Percentiles rank a stretch among this genome's conserved stretches.
Evolutionary conservation across 2,329 filamentous ascomycete genomes (phyloP).

Genomic region (Trichoderma hamatum): DNA sequence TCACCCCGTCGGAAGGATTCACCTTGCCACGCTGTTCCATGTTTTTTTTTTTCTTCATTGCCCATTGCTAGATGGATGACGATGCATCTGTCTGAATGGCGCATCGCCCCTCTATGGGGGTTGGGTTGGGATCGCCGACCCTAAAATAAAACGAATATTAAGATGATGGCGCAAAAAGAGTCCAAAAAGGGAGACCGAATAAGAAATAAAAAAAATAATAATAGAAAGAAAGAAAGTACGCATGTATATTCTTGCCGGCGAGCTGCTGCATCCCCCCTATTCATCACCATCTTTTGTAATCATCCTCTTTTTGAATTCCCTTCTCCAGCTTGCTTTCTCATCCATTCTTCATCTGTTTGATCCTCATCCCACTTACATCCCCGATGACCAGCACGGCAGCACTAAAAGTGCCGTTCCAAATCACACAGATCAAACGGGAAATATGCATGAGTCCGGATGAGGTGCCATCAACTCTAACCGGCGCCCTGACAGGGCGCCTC

Average conservation of each 20-base stretch:
- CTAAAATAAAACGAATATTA: neutral
- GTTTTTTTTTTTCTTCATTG: neutral
- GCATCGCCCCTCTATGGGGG: neutral
- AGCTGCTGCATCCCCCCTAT: no score
- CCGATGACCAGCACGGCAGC: neutral
- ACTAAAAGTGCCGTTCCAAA: neutral
- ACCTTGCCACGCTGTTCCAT: neutral
- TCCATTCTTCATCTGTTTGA: neutral
- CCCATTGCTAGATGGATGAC: neutral
- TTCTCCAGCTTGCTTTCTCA: neutral
- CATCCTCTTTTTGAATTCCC: neutral
- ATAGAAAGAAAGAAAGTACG: no score
- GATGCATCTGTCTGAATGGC: neutral
- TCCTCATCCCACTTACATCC: conserved; percentile 12
- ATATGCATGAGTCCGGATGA: conserved; percentile 12
- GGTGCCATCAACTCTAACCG: conserved; percentile 17
- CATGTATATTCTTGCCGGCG: no score
- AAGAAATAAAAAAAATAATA: neutral
- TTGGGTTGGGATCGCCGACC: neutral
- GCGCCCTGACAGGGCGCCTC: conserved; percentile 11
- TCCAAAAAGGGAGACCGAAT: neutral
- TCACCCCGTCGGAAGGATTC: conserved; percentile 20
- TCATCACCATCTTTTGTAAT: neutral
- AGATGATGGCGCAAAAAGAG: neutral
- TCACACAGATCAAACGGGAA: neutral